Percentiles rank a stretch among this genome's conserved stretches.
phyloP scores from a whole-genome alignment of 2,329 filamentous ascomycete genomes.

The Ascochyta fabae region DNA sequence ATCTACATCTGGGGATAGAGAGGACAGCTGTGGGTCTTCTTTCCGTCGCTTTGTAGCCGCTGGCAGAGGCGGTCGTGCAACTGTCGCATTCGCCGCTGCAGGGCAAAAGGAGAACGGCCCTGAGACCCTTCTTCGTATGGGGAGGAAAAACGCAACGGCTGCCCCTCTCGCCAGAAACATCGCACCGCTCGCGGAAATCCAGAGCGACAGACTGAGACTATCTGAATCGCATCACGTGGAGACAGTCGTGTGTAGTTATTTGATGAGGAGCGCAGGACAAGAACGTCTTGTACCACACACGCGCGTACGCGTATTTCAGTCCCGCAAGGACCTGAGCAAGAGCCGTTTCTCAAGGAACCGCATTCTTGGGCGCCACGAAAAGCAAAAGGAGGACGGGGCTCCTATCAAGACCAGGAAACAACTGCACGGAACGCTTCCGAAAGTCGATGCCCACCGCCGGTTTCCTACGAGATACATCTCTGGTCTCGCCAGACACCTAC shows the following conservation, averaged over 20 bases:
- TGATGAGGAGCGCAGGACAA: background rate
- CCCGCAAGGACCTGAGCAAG: background rate
- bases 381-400: background rate
- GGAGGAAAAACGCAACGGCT: background rate
- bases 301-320: background rate
- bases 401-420: background rate
- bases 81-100: constrained; percentile 1
- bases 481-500: background rate
- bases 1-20: background rate
- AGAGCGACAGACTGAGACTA: background rate
- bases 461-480: background rate
- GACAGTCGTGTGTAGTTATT: background rate
- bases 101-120: background rate
- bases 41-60: background rate
- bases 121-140: background rate
- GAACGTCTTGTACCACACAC: background rate
- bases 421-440: background rate
- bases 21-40: background rate
- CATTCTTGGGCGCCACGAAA: background rate
- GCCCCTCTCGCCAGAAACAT: background rate
- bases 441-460: background rate
- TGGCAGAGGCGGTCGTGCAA: constrained; percentile 3
- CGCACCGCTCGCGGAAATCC: background rate
- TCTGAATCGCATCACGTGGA: background rate
- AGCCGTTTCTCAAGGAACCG: background rate